phyloP scores from a whole-genome alignment of 352 stramenopile species.

The Globisporangium cederbergense region DNA sequence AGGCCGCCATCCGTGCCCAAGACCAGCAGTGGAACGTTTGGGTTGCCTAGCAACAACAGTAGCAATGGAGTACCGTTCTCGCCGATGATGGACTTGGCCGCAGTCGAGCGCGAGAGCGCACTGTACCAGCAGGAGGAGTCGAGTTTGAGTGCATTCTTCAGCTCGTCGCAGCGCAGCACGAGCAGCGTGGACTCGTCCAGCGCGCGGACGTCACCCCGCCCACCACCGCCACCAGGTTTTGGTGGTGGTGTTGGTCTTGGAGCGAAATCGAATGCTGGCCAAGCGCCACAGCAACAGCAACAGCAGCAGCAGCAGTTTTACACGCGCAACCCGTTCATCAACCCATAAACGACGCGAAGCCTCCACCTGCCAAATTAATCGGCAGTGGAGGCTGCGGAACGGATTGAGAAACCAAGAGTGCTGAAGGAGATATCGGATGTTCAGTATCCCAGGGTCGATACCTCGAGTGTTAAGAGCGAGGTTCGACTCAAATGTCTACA shows the following conservation, averaged over 20 bases:
- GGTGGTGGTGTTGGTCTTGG: not conserved
- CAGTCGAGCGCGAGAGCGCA: constrained; percentile 61
- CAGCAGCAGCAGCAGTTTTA: constrained; percentile 32
- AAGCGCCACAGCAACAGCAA: constrained; percentile 16
- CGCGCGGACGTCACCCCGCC: constrained; percentile 26
- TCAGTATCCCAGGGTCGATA: too few species aligned
- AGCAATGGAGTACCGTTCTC: constrained; percentile 25
- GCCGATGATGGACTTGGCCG: constrained; percentile 64
- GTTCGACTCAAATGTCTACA: too few species aligned
- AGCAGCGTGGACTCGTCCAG: constrained; percentile 24
- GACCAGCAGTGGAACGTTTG: not conserved
- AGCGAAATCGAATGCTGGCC: not conserved
- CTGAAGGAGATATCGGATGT: not conserved
- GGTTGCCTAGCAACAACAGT: constrained; percentile 5
- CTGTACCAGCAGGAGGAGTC: constrained; percentile 70
- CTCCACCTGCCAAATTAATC: not conserved
- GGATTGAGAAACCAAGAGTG: constrained; percentile 5
- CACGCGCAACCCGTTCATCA: constrained; percentile 61
- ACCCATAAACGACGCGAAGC: constrained; percentile 32
- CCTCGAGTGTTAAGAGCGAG: not conserved
- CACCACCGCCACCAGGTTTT: constrained; percentile 35
- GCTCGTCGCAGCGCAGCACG: constrained; percentile 17
- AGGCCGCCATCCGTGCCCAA: constrained; percentile 16
- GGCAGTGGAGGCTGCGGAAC: constrained; percentile 1
- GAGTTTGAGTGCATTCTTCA: constrained; percentile 71